A percentile compares a stretch with the other conserved stretches of the same genome.
phyloP scores from a whole-genome alignment of 768 basidiomycete species.

The Aureoboletus auriporus region DNA sequence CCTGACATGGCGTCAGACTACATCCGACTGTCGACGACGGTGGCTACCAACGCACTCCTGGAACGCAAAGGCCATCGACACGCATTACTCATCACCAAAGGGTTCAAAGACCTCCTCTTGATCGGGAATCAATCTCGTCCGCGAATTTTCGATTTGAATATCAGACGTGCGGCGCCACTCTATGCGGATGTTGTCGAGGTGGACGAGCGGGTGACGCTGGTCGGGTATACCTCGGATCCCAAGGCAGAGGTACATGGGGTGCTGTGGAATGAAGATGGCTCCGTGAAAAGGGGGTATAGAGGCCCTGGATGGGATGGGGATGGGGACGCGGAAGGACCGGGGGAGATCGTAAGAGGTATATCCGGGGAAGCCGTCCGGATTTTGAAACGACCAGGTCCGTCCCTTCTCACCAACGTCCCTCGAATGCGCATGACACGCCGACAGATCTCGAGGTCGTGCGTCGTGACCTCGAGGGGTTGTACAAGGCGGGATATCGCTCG shows the following conservation, averaged over 20 bases:
- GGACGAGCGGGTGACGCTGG: slow-evolving; percentile 91
- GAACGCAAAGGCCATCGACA: slow-evolving; percentile 94
- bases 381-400: slow-evolving; percentile 59
- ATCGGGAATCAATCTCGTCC: slow-evolving; percentile 96
- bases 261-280: slow-evolving; percentile 70
- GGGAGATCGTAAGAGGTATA: slow-evolving; percentile 74
- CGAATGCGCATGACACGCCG: not conserved
- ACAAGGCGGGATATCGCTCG: slow-evolving; percentile 80
- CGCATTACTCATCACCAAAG: slow-evolving; percentile 86
- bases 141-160: slow-evolving; percentile 91
- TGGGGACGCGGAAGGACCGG: slow-evolving; percentile 72
- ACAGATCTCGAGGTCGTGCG: slow-evolving; percentile 53
- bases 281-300: slow-evolving; percentile 60
- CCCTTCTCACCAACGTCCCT: no score
- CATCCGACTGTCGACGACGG: slow-evolving; percentile 89
- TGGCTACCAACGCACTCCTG: slow-evolving; percentile 92
- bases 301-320: slow-evolving; percentile 75
- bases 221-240: slow-evolving; percentile 91
- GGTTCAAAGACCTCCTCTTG: slow-evolving; percentile 86
- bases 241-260: slow-evolving; percentile 71
- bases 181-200: slow-evolving; percentile 65
- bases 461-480: slow-evolving; percentile 63
- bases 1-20: slow-evolving; percentile 53
- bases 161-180: slow-evolving; percentile 69
- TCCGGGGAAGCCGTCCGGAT: slow-evolving; percentile 90